phyloP scores from a whole-genome alignment of 345 rosid species.

The Eucalyptus fibrosa region DNA sequence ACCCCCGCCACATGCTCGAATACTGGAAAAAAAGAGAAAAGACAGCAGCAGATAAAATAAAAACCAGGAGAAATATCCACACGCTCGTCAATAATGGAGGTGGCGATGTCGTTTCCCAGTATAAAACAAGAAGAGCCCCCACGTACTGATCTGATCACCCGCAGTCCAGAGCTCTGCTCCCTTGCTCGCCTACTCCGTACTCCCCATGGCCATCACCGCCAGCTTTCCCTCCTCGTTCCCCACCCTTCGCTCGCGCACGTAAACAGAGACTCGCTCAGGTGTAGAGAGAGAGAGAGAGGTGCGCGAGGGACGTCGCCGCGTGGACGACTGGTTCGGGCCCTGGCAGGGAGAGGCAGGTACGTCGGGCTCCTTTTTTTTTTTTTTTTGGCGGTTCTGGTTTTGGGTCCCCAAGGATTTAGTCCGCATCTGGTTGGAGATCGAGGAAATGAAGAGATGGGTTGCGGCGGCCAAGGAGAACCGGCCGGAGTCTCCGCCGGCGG shows the following conservation, averaged over 20 bases:
- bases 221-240: neutral
- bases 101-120: neutral
- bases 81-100: neutral
- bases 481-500: neutral
- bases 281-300: neutral
- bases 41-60: neutral
- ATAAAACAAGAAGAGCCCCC: neutral
- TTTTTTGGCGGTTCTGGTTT: neutral
- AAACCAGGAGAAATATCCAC: neutral
- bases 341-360: neutral
- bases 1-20: neutral
- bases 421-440: neutral
- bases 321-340: neutral
- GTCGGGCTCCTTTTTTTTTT: neutral
- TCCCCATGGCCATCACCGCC: neutral
- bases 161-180: neutral
- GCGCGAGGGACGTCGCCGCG: neutral
- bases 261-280: neutral
- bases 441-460: neutral
- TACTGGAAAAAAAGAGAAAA: neutral
- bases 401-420: neutral
- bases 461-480: neutral
- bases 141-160: neutral
- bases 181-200: neutral
- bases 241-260: neutral